phyloP scores from a whole-genome alignment of 441 rosid species.

The Adansonia gregorii region DNA sequence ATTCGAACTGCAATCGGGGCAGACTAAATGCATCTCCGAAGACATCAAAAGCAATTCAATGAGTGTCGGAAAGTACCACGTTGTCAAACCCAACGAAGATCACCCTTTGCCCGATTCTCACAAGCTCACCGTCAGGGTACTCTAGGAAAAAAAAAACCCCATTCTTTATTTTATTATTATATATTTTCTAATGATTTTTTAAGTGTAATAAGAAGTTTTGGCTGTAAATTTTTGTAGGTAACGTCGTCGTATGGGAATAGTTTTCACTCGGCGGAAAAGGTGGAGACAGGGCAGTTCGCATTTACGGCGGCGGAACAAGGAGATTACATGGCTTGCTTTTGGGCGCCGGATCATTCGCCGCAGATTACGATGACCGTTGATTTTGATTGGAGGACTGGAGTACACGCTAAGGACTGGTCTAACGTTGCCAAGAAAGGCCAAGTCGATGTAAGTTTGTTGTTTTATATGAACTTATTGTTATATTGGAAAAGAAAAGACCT shows the following conservation, averaged over 20 bases:
- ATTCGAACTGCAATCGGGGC: slow-evolving; percentile 60
- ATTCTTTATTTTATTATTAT: not conserved
- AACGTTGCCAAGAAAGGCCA: slow-evolving; percentile 73
- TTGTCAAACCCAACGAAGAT: slow-evolving; percentile 56
- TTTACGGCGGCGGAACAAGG: slow-evolving; percentile 62
- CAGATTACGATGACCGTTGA: slow-evolving; percentile 46
- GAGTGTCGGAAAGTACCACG: slow-evolving; percentile 67
- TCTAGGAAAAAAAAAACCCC: not conserved
- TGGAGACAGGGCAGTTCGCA: slow-evolving; percentile 63
- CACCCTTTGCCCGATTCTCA: slow-evolving; percentile 60
- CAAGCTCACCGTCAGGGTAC: slow-evolving; percentile 61
- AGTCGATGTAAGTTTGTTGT: slow-evolving; percentile 50
- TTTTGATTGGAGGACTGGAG: slow-evolving; percentile 73
- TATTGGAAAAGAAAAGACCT: not conserved
- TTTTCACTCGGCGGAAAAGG: slow-evolving; percentile 54
- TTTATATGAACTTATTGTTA: not conserved
- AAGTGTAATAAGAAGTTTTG: not conserved
- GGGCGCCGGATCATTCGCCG: slow-evolving; percentile 55
- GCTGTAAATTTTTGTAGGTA: slow-evolving; percentile 40
- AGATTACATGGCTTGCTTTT: slow-evolving; percentile 61
- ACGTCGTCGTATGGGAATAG: slow-evolving; percentile 58
- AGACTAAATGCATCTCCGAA: slow-evolving; percentile 75
- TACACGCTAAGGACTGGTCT: slow-evolving; percentile 67
- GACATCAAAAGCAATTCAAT: slow-evolving; percentile 62
- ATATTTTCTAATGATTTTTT: slow-evolving; percentile 17